These are phyloP conservation scores for Cicer yamashitae DNA, from an alignment of 306 rosid species.

Conservation along the genomic window DNA sequence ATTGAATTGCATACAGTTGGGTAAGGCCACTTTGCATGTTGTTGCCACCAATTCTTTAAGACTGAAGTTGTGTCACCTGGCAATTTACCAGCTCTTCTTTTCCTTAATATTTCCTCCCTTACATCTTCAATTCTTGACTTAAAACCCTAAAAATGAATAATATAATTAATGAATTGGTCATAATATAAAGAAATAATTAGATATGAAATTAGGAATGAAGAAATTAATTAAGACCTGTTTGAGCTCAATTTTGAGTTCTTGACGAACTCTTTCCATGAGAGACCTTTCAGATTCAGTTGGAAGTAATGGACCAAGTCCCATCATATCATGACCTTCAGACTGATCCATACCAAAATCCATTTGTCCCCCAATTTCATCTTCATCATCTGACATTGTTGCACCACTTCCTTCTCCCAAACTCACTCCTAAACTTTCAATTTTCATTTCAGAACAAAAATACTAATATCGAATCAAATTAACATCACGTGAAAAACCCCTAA, in stretches of 20 bases:
- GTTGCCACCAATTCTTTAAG: slow-evolving; percentile 97
- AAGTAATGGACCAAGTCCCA: slow-evolving; percentile 84
- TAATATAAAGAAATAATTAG: too few relatives aligned
- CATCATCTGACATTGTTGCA: slow-evolving; percentile 98
- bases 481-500: not conserved
- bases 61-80: slow-evolving; percentile 98
- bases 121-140: slow-evolving; percentile 98
- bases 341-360: slow-evolving; percentile 86
- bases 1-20: slow-evolving; percentile 91
- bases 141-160: slow-evolving; percentile 65
- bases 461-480: too few relatives aligned
- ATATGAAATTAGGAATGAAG: not conserved
- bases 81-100: slow-evolving; percentile 95
- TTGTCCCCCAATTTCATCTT: slow-evolving; percentile 64
- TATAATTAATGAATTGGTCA: not conserved
- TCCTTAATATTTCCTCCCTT: slow-evolving; percentile 93
- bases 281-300: slow-evolving; percentile 98
- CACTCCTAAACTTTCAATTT: slow-evolving; percentile 53
- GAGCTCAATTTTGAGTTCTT: slow-evolving; percentile 92
- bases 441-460: too few relatives aligned
- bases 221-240: slow-evolving; percentile 67
- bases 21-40: slow-evolving; percentile 98
- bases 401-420: slow-evolving; percentile 93
- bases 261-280: slow-evolving; percentile 95
- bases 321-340: slow-evolving; percentile 78